Conservation (phyloP, 1,139 yeast genomes). For the Protomyces inundatus region DNA sequence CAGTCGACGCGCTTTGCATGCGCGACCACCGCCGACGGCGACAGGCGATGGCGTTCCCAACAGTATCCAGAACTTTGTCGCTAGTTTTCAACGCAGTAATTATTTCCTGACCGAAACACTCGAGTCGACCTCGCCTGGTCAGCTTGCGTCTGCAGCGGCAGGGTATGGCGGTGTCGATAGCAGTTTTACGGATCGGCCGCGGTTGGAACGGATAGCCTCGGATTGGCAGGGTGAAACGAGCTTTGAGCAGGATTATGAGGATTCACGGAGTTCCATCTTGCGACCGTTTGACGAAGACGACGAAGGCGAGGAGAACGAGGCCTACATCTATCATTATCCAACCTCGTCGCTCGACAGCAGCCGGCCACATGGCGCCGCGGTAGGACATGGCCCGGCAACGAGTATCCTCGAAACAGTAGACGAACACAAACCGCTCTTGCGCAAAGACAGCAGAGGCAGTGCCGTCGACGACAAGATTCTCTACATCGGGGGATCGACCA, state of each 20-base stretch:
- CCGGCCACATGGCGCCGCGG: too few relatives aligned
- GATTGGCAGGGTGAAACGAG: conserved; percentile 19
- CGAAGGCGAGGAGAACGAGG: conserved; percentile 16
- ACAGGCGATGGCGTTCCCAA: conserved; percentile 1
- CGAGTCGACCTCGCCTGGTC: conserved; percentile 18
- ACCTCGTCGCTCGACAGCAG: neutral
- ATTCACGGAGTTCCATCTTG: neutral
- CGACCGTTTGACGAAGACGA: neutral
- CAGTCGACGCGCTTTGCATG: neutral
- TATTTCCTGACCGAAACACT: conserved; percentile 21
- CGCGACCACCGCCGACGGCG: neutral
- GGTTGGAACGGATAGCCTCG: conserved; percentile 17
- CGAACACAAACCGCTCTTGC: conserved; percentile 17
- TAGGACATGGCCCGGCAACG: neutral
- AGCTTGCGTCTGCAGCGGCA: neutral
- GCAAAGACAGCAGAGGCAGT: neutral
- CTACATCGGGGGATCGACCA: conserved; percentile 12
- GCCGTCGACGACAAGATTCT: conserved; percentile 3
- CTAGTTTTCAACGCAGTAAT: conserved; percentile 20
- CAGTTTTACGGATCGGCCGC: conserved; percentile 9
- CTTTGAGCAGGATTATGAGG: conserved; percentile 1
- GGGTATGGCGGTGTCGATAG: neutral
- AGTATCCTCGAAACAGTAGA: neutral
- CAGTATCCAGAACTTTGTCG: conserved; percentile 9
- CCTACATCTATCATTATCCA: conserved; percentile 8